Percentiles rank a stretch among this genome's conserved stretches.
These are phyloP conservation scores for Penicillium alfredii DNA, from an alignment of 495 filamentous ascomycete species.

Conservation along the genomic window DNA sequence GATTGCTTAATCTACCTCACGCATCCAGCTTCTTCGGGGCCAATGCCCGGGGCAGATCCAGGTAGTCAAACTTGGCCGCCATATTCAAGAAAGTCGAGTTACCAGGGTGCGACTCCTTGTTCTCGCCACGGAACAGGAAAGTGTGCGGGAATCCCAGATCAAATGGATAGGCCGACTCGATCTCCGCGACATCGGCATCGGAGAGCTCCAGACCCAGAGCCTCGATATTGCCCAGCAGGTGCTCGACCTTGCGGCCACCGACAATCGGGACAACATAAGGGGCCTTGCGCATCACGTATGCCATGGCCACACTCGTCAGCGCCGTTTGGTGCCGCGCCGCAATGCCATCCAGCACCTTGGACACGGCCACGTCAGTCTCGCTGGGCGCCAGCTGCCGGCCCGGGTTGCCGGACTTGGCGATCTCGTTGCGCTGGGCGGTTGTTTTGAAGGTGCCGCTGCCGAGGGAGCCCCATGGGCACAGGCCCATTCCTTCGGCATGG, in stretches of 20 bases:
- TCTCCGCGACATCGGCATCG: conserved; percentile 57
- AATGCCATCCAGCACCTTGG: conserved; percentile 52
- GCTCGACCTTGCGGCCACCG: conserved; percentile 58
- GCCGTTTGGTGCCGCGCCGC: conserved; percentile 48
- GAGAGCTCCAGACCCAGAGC: conserved; percentile 52
- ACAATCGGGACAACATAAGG: conserved; percentile 72
- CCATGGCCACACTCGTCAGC: conserved; percentile 51
- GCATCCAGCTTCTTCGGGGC: conserved; percentile 17
- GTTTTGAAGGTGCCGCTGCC: conserved; percentile 46
- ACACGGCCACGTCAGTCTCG: conserved; percentile 31
- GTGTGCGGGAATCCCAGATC: conserved; percentile 56
- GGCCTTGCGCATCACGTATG: conserved; percentile 70
- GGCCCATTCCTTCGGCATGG: conserved; percentile 60
- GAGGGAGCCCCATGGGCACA: conserved; percentile 59
- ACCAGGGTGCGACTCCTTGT: conserved; percentile 16
- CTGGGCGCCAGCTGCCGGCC: conserved; percentile 14
- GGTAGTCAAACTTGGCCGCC: conserved; percentile 20
- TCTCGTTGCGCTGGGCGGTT: conserved; percentile 14
- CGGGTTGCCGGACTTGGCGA: conserved; percentile 14
- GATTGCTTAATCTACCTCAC: no score
- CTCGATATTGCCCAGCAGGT: conserved; percentile 64
- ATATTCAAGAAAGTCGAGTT: conserved; percentile 12
- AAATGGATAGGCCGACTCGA: conserved; percentile 56
- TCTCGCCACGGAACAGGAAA: conserved; percentile 34
- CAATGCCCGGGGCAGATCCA: conserved; percentile 14